Evolutionary conservation across 768 basidiomycete species (phyloP).

Genomic region (Podaxis pistillaris): DNA sequence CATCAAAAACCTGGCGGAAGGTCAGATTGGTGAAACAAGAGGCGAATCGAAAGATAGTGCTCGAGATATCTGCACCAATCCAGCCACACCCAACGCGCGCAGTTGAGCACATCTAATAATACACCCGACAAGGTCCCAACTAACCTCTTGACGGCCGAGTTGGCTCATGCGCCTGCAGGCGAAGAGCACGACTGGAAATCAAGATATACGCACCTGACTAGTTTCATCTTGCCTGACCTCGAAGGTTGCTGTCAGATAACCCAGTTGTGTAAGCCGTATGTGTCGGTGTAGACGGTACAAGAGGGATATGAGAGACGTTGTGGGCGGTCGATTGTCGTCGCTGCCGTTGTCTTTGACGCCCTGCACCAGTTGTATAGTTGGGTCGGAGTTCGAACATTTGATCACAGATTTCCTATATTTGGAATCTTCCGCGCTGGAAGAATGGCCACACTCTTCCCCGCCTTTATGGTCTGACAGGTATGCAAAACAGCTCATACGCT

Average conservation of each 20-base stretch:
- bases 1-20: slow-evolving; percentile 86
- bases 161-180: slow-evolving; percentile 6
- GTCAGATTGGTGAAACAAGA: slow-evolving; percentile 7
- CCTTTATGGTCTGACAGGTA: no score
- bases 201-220: slow-evolving; percentile 61
- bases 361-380: neutral
- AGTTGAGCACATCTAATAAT: neutral
- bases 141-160: slow-evolving; percentile 14
- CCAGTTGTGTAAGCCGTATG: neutral
- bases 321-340: neutral
- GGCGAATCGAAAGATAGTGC: slow-evolving; percentile 13
- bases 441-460: neutral
- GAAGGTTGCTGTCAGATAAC: neutral
- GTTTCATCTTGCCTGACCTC: slow-evolving; percentile 57
- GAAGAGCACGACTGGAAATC: slow-evolving; percentile 3
- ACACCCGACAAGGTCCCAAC: slow-evolving; percentile 3
- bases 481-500: neutral
- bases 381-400: slow-evolving; percentile 9
- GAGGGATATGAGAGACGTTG: neutral
- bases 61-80: slow-evolving; percentile 9
- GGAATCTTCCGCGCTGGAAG: neutral
- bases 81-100: neutral
- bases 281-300: neutral
- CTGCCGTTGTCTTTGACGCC: neutral
- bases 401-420: neutral